These are phyloP conservation scores for Thelephora terrestris DNA, from an alignment of 1,284 basidiomycete genomes.

Conservation along the genomic window DNA sequence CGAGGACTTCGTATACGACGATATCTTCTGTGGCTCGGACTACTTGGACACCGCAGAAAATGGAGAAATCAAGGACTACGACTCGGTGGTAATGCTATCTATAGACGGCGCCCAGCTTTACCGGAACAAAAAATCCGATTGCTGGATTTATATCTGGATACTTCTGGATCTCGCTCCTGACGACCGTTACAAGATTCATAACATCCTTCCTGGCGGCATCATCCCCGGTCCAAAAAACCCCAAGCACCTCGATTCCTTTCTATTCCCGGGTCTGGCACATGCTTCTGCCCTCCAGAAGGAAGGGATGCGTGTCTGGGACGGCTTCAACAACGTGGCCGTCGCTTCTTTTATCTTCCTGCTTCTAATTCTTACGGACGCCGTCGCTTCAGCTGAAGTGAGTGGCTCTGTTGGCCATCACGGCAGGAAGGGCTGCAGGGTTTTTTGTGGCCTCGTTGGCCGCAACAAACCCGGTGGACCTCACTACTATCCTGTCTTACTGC, in stretches of 20 bases:
- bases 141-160: slow-evolving; percentile 17
- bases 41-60: slow-evolving; percentile 13
- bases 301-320: slow-evolving; percentile 19
- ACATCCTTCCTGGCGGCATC: slow-evolving; percentile 17
- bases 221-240: slow-evolving; percentile 26
- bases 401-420: slow-evolving; percentile 27
- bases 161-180: slow-evolving; percentile 8
- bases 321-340: slow-evolving; percentile 8
- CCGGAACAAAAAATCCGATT: slow-evolving; percentile 21
- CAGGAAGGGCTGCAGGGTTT: slow-evolving; percentile 19
- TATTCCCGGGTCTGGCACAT: slow-evolving; percentile 24
- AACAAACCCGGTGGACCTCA: too few species aligned
- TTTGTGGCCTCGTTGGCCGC: slow-evolving; percentile 22
- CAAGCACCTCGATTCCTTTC: slow-evolving; percentile 27
- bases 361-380: too few species aligned
- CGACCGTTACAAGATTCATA: slow-evolving; percentile 12
- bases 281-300: slow-evolving; percentile 13
- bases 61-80: slow-evolving; percentile 11
- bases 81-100: slow-evolving; percentile 20
- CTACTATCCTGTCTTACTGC: slow-evolving; percentile 17
- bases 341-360: too few species aligned
- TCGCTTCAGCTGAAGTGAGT: slow-evolving; percentile 21
- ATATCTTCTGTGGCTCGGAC: slow-evolving; percentile 11
- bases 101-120: slow-evolving; percentile 28
- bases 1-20: neutral